Evolutionary conservation across 371 early-diverging fungal genomes (phyloP), one percentile per base, ranked within the genome.

Genomic region (Circinella umbellata): DNA sequence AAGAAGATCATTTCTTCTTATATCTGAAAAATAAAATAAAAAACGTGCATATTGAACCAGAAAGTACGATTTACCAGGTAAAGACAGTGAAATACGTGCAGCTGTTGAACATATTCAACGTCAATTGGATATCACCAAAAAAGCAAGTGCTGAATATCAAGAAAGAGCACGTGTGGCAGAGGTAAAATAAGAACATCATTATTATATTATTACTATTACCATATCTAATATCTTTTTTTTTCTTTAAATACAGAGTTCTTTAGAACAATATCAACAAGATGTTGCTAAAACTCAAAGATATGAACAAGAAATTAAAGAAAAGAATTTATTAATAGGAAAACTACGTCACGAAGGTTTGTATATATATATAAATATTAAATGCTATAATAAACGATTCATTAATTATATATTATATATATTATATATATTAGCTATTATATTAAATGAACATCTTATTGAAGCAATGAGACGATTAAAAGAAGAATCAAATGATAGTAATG

Each of bases 381-480:
- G 34, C n/a, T 8, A 4, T 4, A 35, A n/a, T 11, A 57, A 8
- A 13, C 3, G 47, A 49, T 7, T 37, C 36, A 8, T n/a, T n/a
- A n/a, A n/a, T n/a, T n/a, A n/a, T n/a, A 42, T 48, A 49, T 18
- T 49, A 14, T 4, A 11, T 15, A n/a, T 15, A 0, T 18, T 46
- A 54, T 49, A 38, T 42, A 38, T 62, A 27, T 63, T 63, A 86
- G 89, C 92, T n/a, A 87, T 93, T 46, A 94, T 91, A 69, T 82
- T 94, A 18, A 93, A 95, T 68, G 92, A 90, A 46, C 95, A 95
- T 68, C 77, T 95, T 54, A 87, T 89, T 20, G 95, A 95, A 72
- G 93, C 94, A 54, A 92, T 95, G 92, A 85, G 93, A 51, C 90
- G 93, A 59, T 74, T 95, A 53, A 91, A 90, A 68, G 92, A 92